Evolutionary conservation across 805 yeast genomes (phyloP), one percentile per base, ranked within the genome.

Genomic region (Brettanomyces naardenensis): DNA sequence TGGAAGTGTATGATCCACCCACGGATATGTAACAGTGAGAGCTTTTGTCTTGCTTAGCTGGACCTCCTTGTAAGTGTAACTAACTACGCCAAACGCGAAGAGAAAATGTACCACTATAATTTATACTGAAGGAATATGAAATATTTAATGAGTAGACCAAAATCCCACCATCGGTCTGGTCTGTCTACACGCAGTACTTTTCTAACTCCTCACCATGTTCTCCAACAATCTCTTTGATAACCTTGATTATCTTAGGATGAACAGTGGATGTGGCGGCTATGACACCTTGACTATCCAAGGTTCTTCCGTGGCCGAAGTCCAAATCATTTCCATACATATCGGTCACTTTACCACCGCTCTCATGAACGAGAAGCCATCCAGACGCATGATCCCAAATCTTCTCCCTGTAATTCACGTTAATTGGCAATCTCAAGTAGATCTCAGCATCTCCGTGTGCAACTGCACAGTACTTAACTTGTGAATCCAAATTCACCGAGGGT

Each of bases 371-470:
- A 11, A 90, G 68, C 52, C 83, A 81, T 3, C 98, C 99, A 2
- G 97, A 94, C 15, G 97, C 97, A 58, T 92, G 99, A 61, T 92
- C 99, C 97, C 98, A 92, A 43, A 92, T 88, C 61, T 92, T 92
- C 58, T 92, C 99, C 50, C 85, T 73, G 58, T 89, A 92, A 3
- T 72, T 61, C 36, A 76, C 67, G 46, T 71, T 77, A 33, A 80
- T 75, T 11, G 99, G 99, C 41, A 94, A 64, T 48, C 99, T 78
- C 43, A 92, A 66, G 52, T 94, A 92, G 11, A 92, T 73, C 51
- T 92, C 97, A 3, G 96, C 97, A 39, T 82, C 81, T 26, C 98
- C 98, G 44, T 80, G 71, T 9, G 97, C 79, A 33, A 92, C 69
- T 13, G 89, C 76, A 64, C 97, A 90, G 65, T 92, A 92, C 59